Evolutionary conservation across 106 monocot species (phyloP).

Genomic region (Platanthera zijinensis): DNA sequence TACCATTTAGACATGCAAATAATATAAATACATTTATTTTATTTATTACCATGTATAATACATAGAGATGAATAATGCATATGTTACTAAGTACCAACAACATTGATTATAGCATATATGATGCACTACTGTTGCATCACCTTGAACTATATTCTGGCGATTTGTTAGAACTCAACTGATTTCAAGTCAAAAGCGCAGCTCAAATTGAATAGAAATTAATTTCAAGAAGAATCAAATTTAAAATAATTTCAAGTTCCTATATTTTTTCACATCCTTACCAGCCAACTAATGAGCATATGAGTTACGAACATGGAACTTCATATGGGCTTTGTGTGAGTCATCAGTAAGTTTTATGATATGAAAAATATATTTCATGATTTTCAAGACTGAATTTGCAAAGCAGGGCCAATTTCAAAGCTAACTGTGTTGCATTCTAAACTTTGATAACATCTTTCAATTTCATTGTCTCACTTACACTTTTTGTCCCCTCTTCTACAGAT

Average conservation of each 20-base stretch:
- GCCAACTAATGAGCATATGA: neutral
- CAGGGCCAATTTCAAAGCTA: neutral
- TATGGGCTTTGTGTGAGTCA: neutral
- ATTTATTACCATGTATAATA: no score
- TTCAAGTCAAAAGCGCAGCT: neutral
- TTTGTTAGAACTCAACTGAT: neutral
- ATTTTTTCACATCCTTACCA: neutral
- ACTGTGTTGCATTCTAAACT: neutral
- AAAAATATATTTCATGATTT: neutral
- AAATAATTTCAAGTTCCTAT: neutral
- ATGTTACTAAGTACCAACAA: no score
- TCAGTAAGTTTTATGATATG: neutral
- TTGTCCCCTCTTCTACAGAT: slow-evolving; percentile 27
- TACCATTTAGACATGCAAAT: neutral
- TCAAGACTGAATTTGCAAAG: neutral
- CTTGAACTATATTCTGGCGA: neutral
- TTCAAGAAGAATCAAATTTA: neutral
- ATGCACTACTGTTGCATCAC: neutral
- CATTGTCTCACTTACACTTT: neutral
- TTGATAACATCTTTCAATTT: neutral
- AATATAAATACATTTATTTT: neutral
- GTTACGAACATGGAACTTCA: neutral
- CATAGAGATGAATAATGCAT: no score
- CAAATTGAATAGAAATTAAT: neutral
- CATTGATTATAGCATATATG: no score